Percentiles rank a stretch among this genome's conserved stretches.
phyloP scores from a whole-genome alignment of 2,329 filamentous ascomycete genomes.

The Talaromyces marneffei region DNA sequence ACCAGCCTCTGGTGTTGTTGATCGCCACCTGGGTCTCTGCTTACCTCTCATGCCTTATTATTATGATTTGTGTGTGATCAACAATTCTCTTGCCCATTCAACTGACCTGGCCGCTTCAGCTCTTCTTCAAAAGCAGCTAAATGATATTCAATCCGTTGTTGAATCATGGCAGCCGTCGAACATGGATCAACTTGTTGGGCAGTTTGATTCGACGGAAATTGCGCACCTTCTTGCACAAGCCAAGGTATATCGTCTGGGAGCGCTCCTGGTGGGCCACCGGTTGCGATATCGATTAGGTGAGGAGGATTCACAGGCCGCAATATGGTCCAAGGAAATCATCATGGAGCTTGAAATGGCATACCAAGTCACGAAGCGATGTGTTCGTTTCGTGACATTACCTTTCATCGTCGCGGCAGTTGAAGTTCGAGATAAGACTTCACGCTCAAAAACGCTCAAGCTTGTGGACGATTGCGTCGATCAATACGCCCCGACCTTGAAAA shows the following conservation, averaged over 20 bases:
- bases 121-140: slow-evolving; percentile 2
- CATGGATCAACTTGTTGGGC: neutral
- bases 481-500: slow-evolving; percentile 6
- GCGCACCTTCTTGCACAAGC: slow-evolving; percentile 10
- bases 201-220: slow-evolving; percentile 8
- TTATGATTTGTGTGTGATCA: slow-evolving; percentile 6
- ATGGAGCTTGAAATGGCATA: slow-evolving; percentile 10
- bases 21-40: slow-evolving; percentile 5
- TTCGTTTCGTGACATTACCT: slow-evolving; percentile 5
- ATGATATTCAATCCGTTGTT: slow-evolving; percentile 3
- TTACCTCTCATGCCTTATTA: slow-evolving; percentile 9
- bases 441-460: slow-evolving; percentile 2
- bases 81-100: slow-evolving; percentile 1
- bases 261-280: slow-evolving; percentile 2
- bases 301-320: slow-evolving; percentile 2
- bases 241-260: slow-evolving; percentile 5
- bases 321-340: slow-evolving; percentile 7
- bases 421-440: neutral
- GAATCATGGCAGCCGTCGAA: slow-evolving; percentile 6
- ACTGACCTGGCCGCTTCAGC: neutral
- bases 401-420: slow-evolving; percentile 5
- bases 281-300: slow-evolving; percentile 8
- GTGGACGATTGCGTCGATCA: slow-evolving; percentile 9
- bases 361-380: neutral
- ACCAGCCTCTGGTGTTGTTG: neutral